Evolutionary conservation across 2,329 filamentous ascomycete genomes (phyloP).

Genomic region (Rutstroemia sp.): DNA sequence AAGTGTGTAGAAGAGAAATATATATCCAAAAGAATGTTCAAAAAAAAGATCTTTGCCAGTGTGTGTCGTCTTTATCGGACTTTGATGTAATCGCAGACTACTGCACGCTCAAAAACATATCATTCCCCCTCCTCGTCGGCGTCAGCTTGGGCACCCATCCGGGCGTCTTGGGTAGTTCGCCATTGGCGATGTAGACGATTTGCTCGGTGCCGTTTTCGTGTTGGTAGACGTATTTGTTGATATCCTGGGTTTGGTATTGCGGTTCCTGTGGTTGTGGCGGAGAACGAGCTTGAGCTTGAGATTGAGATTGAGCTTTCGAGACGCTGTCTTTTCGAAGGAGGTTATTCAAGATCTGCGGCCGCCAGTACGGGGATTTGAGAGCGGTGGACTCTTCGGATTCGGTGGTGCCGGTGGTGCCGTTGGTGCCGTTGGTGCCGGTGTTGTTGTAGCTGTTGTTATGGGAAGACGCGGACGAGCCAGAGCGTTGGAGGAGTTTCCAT

Average conservation of each 20-base stretch:
- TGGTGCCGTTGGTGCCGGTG: neutral
- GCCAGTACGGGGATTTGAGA: conserved; percentile 23
- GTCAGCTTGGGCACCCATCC: conserved; percentile 59
- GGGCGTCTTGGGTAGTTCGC: conserved; percentile 37
- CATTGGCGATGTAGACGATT: neutral
- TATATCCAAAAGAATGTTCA: too few relatives aligned
- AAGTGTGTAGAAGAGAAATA: too few relatives aligned
- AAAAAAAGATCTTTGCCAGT: too few relatives aligned
- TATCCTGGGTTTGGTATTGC: neutral
- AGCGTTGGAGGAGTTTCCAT: conserved; percentile 5
- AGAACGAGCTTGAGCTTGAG: neutral
- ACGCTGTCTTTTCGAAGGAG: conserved; percentile 3
- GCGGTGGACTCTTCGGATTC: conserved; percentile 13
- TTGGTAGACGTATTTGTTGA: neutral
- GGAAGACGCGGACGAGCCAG: too few relatives aligned
- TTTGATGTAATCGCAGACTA: neutral
- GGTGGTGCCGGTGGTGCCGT: neutral
- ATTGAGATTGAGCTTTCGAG: neutral
- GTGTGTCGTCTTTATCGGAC: too few relatives aligned
- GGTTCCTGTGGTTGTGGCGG: neutral
- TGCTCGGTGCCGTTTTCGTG: neutral
- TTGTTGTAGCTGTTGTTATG: neutral
- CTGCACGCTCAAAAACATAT: conserved; percentile 52
- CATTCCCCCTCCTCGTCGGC: conserved; percentile 57
- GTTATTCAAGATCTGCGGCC: conserved; percentile 11